phyloP scores from a whole-genome alignment of 2,329 filamentous ascomycete genomes.

The Pyrenochaeta sp. region DNA sequence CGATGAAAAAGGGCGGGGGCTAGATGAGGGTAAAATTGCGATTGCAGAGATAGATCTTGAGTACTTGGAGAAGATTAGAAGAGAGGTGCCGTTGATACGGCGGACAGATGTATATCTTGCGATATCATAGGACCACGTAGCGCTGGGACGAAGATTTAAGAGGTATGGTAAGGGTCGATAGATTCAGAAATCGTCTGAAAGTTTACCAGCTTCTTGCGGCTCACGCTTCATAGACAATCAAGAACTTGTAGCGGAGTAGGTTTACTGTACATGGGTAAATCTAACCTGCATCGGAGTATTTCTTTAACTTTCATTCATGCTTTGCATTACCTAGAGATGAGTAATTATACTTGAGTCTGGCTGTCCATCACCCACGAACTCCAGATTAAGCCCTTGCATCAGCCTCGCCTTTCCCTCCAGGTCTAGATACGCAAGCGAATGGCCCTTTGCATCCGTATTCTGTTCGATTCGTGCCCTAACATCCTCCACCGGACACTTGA shows the following conservation, averaged over 20 bases:
- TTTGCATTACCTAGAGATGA: not conserved
- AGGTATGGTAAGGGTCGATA: too few species aligned
- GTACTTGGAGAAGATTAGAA: slow-evolving; percentile 61
- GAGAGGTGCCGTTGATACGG: slow-evolving; percentile 65
- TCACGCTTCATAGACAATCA: too few species aligned
- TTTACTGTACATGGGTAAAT: too few species aligned
- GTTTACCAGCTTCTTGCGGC: too few species aligned
- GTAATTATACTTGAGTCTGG: not conserved
- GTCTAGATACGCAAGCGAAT: slow-evolving; percentile 32
- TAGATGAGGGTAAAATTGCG: slow-evolving; percentile 50
- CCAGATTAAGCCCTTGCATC: slow-evolving; percentile 30
- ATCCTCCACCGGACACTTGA: slow-evolving; percentile 25
- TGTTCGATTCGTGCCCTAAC: slow-evolving; percentile 29
- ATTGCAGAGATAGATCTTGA: slow-evolving; percentile 64
- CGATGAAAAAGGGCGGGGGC: slow-evolving; percentile 44
- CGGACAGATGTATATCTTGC: slow-evolving; percentile 58
- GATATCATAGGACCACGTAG: slow-evolving; percentile 7
- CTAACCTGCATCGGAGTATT: too few species aligned
- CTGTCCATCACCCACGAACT: not conserved
- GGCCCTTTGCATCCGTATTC: slow-evolving; percentile 22
- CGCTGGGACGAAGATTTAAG: too few species aligned
- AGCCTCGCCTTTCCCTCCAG: slow-evolving; percentile 36
- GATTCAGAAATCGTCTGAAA: too few species aligned
- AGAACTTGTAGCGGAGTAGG: too few species aligned
- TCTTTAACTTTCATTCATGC: not conserved